Evolutionary conservation across 768 basidiomycete genomes (phyloP).

Genomic region (Kwoniella dejecticola): DNA sequence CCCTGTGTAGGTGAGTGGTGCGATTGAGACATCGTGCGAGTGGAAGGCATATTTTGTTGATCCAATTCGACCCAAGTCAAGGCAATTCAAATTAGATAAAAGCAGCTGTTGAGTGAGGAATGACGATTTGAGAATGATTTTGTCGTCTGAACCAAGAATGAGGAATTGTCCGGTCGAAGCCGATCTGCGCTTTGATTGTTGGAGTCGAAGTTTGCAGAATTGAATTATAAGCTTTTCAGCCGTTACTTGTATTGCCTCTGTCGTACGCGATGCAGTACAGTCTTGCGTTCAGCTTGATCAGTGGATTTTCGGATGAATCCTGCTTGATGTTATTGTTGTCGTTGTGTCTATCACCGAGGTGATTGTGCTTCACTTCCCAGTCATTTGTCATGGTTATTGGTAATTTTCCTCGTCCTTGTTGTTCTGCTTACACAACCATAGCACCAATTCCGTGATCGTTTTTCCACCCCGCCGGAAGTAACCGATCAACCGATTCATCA

Average conservation of each 20-base stretch:
- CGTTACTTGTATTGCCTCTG: too few relatives aligned
- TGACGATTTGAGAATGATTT: neutral
- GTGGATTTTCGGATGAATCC: neutral
- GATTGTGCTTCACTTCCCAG: too few relatives aligned
- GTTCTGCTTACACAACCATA: too few relatives aligned
- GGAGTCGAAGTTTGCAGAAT: neutral
- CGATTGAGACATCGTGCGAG: constrained; percentile 3
- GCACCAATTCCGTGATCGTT: too few relatives aligned
- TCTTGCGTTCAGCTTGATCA: neutral
- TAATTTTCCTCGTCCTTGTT: too few relatives aligned
- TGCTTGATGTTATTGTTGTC: too few relatives aligned
- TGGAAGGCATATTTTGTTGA: constrained; percentile 3
- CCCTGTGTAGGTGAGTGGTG: constrained; percentile 48
- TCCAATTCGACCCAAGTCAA: neutral
- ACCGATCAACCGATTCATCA: too few relatives aligned
- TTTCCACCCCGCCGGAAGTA: too few relatives aligned
- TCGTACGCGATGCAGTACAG: too few relatives aligned
- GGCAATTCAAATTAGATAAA: neutral
- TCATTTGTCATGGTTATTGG: too few relatives aligned
- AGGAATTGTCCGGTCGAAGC: neutral
- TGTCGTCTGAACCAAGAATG: neutral
- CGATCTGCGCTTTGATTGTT: neutral
- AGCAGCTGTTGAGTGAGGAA: neutral
- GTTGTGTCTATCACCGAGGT: too few relatives aligned
- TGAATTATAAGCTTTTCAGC: neutral